These are phyloP conservation scores for Dovyalis caffra DNA, from an alignment of 345 rosid species.

Conservation along the genomic window DNA sequence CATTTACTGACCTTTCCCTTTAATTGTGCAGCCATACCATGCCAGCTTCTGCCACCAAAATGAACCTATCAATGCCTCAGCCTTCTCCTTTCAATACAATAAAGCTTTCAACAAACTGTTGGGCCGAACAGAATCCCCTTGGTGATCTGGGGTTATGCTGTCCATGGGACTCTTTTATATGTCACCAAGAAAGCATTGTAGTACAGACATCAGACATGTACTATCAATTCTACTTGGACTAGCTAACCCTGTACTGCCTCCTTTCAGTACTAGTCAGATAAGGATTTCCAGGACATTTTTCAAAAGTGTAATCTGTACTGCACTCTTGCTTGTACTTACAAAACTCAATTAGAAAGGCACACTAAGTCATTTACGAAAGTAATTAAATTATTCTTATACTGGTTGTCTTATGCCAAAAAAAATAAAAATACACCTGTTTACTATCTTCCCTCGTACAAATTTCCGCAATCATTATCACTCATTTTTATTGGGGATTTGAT, in stretches of 20 bases:
- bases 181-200: background rate
- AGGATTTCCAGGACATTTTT: background rate
- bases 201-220: conserved; percentile 35
- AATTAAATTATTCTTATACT: background rate
- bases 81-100: background rate
- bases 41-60: background rate
- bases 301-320: conserved; percentile 15
- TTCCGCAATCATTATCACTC: no score
- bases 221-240: conserved; percentile 19
- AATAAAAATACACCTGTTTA: no score
- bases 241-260: conserved; percentile 28
- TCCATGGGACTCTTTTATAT: conserved; percentile 1
- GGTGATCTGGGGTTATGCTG: background rate
- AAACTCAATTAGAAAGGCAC: background rate
- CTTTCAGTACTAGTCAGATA: background rate
- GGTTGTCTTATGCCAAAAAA: background rate
- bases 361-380: background rate
- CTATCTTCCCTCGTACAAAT: no score
- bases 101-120: no score
- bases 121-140: background rate
- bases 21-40: background rate
- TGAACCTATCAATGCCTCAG: background rate
- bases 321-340: conserved; percentile 10
- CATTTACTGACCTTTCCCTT: background rate
- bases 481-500: no score